Evolutionary conservation across 768 basidiomycete species (phyloP).

Genomic region (Clitopilus passeckerianus): DNA sequence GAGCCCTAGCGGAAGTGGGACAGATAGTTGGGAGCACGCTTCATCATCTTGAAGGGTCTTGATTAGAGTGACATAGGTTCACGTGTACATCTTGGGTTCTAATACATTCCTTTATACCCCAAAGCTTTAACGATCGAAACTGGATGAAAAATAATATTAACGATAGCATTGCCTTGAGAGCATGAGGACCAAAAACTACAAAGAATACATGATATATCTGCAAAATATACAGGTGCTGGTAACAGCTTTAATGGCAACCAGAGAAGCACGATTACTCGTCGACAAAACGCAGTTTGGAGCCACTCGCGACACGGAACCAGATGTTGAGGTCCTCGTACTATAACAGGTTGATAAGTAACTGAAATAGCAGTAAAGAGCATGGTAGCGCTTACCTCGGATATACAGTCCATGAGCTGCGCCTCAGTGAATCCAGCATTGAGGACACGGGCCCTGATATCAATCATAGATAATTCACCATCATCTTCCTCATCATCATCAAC

Average conservation of each 20-base stretch:
- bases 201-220: conserved; percentile 1
- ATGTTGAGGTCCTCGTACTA: conserved; percentile 89
- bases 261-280: conserved; percentile 11
- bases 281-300: conserved; percentile 74
- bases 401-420: conserved; percentile 81
- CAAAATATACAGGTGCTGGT: neutral
- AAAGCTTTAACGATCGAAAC: neutral
- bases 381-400: conserved; percentile 56
- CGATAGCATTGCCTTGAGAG: neutral
- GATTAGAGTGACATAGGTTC: neutral
- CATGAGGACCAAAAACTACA: conserved; percentile 6
- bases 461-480: conserved; percentile 70
- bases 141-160: neutral
- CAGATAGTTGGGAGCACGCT: conserved; percentile 73
- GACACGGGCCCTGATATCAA: conserved; percentile 84
- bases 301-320: conserved; percentile 78
- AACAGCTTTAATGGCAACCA: neutral
- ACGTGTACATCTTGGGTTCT: neutral
- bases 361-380: conserved; percentile 3
- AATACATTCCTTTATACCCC: neutral
- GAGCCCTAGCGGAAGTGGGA: conserved; percentile 43
- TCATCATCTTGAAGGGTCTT: conserved; percentile 15
- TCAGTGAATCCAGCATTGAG: conserved; percentile 89
- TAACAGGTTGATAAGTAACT: neutral
- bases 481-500: conserved; percentile 67